Evolutionary conservation across 139 green algal genomes (phyloP), one percentile per base, ranked within the genome.

Genomic region (Pleodorina starrii): DNA sequence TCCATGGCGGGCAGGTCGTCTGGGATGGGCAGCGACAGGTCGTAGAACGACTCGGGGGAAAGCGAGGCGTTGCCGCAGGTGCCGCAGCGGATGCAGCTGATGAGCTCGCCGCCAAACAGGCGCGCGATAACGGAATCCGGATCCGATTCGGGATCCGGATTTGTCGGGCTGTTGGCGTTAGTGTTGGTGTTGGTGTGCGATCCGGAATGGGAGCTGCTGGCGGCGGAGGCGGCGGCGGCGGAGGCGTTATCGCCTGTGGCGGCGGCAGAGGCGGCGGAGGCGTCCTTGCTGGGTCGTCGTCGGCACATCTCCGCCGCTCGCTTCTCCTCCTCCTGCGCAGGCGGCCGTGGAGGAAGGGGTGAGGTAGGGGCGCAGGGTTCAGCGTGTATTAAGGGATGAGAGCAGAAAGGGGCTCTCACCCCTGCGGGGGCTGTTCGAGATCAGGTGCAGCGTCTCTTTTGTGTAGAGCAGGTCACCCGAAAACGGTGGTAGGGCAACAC

Each of bases 11-110:
- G 85, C 48, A 69, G 50, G 54, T 85, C 82, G 40, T 91, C 88
- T 9, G 95, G 95, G 12, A 96, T 95, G n/a, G 91, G 91, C 57
- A 96, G 82, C 42, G 91, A 95, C 42, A 96, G 91, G 76, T 96
- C 93, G 40, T 93, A 75, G 36, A 94, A 94, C 9, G 73, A 75
- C 84, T 95, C 92, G 44, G 89, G 78, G 1, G 85, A 91, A 6
- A 91, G 42, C 75, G 89, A 82, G 3, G 85, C 42, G 73, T 94
- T 54, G 48, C 88, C 69, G 69, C 94, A 96, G 10, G 17, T 60
- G 12, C 44, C 76, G 89, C 94, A 96, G 17, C 29, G 44, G 27
- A 96, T 87, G n/a, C 25, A 51, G 0, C 88, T 93, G 7, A 76
- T 71, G n/a, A 96, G 92, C 74, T 92, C 74, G 69, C 94, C 93